Evolutionary conservation across 2,329 filamentous ascomycete genomes (phyloP).

Genomic region (Akanthomyces dipterigenus): DNA sequence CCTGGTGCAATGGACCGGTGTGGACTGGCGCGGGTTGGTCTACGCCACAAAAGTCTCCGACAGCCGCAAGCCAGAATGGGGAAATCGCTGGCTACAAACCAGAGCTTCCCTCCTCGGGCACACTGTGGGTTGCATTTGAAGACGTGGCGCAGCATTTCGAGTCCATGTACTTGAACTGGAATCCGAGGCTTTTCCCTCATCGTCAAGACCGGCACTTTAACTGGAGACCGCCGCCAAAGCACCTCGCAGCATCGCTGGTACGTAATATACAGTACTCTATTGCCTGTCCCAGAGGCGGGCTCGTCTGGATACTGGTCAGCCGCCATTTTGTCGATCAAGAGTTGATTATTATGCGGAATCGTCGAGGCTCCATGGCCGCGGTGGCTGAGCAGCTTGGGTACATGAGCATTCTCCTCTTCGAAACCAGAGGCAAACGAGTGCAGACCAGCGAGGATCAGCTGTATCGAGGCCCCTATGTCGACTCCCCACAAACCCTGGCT

Average conservation of each 20-base stretch:
- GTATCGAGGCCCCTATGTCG: slow-evolving; percentile 78
- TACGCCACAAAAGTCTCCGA: slow-evolving; percentile 12
- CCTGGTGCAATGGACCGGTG: slow-evolving; percentile 78
- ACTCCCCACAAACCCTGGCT: slow-evolving; percentile 86
- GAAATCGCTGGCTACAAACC: not conserved
- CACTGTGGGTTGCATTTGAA: slow-evolving; percentile 88
- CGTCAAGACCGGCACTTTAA: slow-evolving; percentile 86
- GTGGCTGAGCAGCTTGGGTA: slow-evolving; percentile 61
- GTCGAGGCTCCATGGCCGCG: slow-evolving; percentile 33
- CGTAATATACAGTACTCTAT: slow-evolving; percentile 69
- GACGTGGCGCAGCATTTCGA: slow-evolving; percentile 89
- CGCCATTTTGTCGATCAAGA: slow-evolving; percentile 75
- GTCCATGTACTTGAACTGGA: slow-evolving; percentile 97
- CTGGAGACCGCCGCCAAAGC: slow-evolving; percentile 59
- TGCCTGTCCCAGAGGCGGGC: slow-evolving; percentile 48
- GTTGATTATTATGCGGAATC: slow-evolving; percentile 46
- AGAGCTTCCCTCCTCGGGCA: slow-evolving; percentile 45
- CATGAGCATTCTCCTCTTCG: slow-evolving; percentile 80
- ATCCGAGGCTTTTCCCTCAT: slow-evolving; percentile 71
- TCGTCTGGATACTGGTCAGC: slow-evolving; percentile 77
- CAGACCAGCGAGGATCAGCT: slow-evolving; percentile 66
- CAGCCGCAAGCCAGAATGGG: not conserved
- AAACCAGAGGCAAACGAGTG: slow-evolving; percentile 62
- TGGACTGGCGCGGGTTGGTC: slow-evolving; percentile 51
- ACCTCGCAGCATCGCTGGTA: slow-evolving; percentile 48